Conservation (phyloP, 768 basidiomycete genomes). For the Naganishia vishniacii region DNA sequence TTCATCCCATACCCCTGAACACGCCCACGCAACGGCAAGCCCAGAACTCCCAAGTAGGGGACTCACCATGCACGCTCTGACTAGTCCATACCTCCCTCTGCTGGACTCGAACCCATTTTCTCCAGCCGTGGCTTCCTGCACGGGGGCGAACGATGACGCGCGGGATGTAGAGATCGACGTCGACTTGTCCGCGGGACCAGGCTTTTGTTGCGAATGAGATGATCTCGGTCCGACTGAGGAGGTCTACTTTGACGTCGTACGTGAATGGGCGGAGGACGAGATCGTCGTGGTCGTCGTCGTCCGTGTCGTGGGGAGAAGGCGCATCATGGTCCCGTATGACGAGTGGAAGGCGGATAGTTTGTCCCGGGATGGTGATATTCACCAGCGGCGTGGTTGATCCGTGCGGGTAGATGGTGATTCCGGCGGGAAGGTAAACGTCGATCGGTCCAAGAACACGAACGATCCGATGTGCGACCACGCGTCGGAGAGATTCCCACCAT, state of each 20-base stretch:
- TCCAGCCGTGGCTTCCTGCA: conserved; percentile 33
- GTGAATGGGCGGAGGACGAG: conserved; percentile 28
- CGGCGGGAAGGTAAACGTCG: conserved; percentile 24
- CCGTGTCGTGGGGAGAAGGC: background rate
- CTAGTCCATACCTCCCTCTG: conserved; percentile 35
- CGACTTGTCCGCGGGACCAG: conserved; percentile 36
- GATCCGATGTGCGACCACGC: conserved; percentile 29
- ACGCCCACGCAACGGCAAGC: no score
- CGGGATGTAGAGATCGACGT: conserved; percentile 29
- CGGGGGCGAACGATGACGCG: conserved; percentile 27
- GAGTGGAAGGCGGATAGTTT: conserved; percentile 5
- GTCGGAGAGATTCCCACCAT: conserved; percentile 42
- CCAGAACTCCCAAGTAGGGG: no score
- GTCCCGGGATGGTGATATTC: background rate
- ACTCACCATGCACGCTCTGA: conserved; percentile 42
- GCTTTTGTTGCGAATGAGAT: conserved; percentile 36
- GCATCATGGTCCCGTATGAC: background rate
- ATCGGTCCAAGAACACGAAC: conserved; percentile 5
- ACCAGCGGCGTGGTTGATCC: background rate
- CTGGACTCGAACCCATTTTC: conserved; percentile 31
- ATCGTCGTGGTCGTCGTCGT: background rate
- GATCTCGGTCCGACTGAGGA: conserved; percentile 31
- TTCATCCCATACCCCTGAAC: no score
- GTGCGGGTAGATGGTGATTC: conserved; percentile 28
- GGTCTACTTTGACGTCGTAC: conserved; percentile 22